Evolutionary conservation across 768 basidiomycete genomes (phyloP), one percentile per base, ranked within the genome.

Genomic region (Hygrophoropsis aurantiaca): DNA sequence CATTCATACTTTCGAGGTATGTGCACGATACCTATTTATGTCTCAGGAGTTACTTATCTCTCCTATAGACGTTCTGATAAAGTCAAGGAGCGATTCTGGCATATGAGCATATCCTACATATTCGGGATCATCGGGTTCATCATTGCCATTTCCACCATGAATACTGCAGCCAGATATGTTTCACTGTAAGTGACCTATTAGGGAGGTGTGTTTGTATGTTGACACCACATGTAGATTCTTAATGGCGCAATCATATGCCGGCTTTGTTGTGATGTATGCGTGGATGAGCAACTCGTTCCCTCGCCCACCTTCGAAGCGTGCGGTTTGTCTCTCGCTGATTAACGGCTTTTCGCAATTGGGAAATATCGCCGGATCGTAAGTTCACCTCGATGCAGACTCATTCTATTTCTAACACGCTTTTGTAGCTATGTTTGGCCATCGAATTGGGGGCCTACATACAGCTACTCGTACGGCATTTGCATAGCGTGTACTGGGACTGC

Each of bases 331-430:
- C 37, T 89, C 90, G 1, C 66, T 89, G 48, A 80, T 92, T 58
- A 92, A 94, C 64, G 81, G 81, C 41, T 82, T 90, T 61, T 86
- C 87, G 19, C 86, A 90, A 59, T 72, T 90, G 5, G 93, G 91
- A 0, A 94, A 94, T 67, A 72, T 97, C 38, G 71, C 82, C 41
- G 93, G 92, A 51, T 84, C 89, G 73, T 93, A 71, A 70, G 81
- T 80, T 21, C 57, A 47, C 15, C 19, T 40, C 38, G n/a, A 26
- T 43, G 13, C 18, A 32, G 42, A 40, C 40, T 11, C 11, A 45
- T 21, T 44, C 15, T 10, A 30, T 46, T 47, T 26, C 36, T 24
- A 36, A 24, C 15, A 10, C 23, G n/a, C 20, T 35, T 23, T 18
- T 56, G 35, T 55, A 81, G 80, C 42, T 87, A 86, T 51, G 70